A percentile compares a stretch with the other conserved stretches of the same genome.
These are phyloP conservation scores for Dothidotthia symphoricarpi DNA, from an alignment of 2,329 filamentous ascomycete species.

Conservation along the genomic window DNA sequence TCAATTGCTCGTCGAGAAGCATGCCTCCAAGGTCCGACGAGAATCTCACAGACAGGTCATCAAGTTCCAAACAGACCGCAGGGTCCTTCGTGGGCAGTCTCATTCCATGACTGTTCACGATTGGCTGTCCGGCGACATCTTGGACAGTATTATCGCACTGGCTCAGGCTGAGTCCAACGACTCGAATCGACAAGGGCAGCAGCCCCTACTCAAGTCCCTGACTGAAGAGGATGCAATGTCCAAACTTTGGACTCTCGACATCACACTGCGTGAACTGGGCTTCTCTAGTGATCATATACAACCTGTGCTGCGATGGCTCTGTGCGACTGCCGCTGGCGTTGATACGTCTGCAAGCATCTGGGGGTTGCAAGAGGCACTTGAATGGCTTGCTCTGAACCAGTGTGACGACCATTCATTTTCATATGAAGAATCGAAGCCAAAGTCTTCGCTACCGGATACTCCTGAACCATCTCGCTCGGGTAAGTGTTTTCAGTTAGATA, in stretches of 20 bases:
- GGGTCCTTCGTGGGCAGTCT: slow-evolving; percentile 76
- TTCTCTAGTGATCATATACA: slow-evolving; percentile 54
- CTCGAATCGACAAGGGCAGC: slow-evolving; percentile 47
- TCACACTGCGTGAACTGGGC: slow-evolving; percentile 66
- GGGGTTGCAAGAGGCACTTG: slow-evolving; percentile 83
- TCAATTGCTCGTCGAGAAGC: slow-evolving; percentile 81
- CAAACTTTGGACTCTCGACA: slow-evolving; percentile 80
- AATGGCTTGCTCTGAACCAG: slow-evolving; percentile 85
- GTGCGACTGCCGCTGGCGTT: slow-evolving; percentile 35
- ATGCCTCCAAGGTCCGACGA: slow-evolving; percentile 73
- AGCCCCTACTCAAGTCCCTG: slow-evolving; percentile 44
- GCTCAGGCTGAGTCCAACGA: slow-evolving; percentile 62
- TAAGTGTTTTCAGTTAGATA: slow-evolving; percentile 13
- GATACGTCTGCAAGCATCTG: slow-evolving; percentile 65
- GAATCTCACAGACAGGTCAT: slow-evolving; percentile 74
- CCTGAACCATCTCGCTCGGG: slow-evolving; percentile 28
- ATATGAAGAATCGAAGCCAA: slow-evolving; percentile 54
- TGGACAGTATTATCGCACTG: slow-evolving; percentile 74
- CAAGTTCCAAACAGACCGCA: slow-evolving; percentile 80
- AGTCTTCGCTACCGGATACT: slow-evolving; percentile 15
- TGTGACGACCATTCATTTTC: slow-evolving; percentile 66
- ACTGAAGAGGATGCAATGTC: slow-evolving; percentile 76
- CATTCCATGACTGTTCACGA: slow-evolving; percentile 68
- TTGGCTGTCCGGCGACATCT: slow-evolving; percentile 78
- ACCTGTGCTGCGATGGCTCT: slow-evolving; percentile 37